These are phyloP conservation scores for Peronospora belbahrii DNA, from an alignment of 352 stramenopile genomes.

Conservation along the genomic window DNA sequence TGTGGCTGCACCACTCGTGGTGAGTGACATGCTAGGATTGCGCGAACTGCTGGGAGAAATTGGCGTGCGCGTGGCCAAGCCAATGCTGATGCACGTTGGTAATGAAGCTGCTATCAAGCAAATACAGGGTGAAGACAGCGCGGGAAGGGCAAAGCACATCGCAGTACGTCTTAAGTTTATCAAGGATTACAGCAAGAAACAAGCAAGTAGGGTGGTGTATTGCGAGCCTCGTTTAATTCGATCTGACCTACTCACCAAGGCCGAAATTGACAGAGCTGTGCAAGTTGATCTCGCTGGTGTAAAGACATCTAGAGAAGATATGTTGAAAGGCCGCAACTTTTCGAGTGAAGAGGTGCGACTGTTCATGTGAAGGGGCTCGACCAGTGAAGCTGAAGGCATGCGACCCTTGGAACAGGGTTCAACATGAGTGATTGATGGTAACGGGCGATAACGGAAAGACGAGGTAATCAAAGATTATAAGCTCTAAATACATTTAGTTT, in stretches of 20 bases:
- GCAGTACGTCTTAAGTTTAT: slow-evolving; percentile 11
- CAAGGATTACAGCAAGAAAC: slow-evolving; percentile 3
- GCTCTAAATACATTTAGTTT: background rate
- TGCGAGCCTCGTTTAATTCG: slow-evolving; percentile 2
- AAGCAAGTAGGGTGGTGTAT: background rate
- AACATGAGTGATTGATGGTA: no score
- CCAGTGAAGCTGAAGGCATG: background rate
- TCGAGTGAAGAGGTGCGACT: background rate
- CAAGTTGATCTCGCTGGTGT: background rate
- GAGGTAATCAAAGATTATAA: background rate
- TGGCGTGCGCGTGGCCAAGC: background rate
- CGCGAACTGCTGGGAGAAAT: slow-evolving; percentile 1
- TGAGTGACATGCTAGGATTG: slow-evolving; percentile 10
- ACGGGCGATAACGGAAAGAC: background rate
- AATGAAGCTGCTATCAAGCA: slow-evolving; percentile 14
- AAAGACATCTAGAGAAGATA: background rate
- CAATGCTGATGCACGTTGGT: slow-evolving; percentile 1
- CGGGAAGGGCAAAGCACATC: slow-evolving; percentile 6
- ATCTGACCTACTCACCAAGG: slow-evolving; percentile 11
- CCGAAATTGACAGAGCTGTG: background rate
- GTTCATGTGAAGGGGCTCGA: no score
- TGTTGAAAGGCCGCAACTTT: background rate
- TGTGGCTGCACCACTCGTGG: slow-evolving; percentile 6
- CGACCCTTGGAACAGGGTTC: background rate
- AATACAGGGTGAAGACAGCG: slow-evolving; percentile 1